Evolutionary conservation across 2,329 filamentous ascomycete genomes (phyloP), one percentile per base, ranked within the genome.

Genomic region (Cladosporium sp.): DNA sequence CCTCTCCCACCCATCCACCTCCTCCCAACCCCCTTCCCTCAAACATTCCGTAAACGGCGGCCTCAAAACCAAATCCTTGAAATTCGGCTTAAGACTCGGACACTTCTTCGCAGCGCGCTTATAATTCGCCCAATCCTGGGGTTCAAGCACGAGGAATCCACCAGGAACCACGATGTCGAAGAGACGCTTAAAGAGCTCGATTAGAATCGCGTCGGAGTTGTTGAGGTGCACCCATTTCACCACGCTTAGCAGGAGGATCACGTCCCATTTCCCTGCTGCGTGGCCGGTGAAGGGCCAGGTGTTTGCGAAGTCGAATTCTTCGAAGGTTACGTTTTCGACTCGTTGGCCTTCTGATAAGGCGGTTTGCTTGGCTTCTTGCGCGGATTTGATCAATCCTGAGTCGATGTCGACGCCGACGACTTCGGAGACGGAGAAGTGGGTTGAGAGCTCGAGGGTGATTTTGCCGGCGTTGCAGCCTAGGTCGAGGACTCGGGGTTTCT

Each of bases 221-320:
- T 48, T 48, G 7, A 48, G 27, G 22, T 48, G 45, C 27, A 48
- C 16, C 45, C 45, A 48, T 25, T 48, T 48, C 36, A 48, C 36
- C 16, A 48, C 45, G 16, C 45, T 48, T 13, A 48, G 35, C 19
- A 48, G 35, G 25, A 48, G 19, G 1, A 48, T 22, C 16, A 48
- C 45, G 25, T 48, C 45, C 36, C 36, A 48, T 8, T 30, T n/a
- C 3, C 45, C 45, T n/a, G 45, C 16, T 0, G 45, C 45, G 12
- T 22, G n/a, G 6, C 45, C 45, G 27, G 29, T 22, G 25, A 40
- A 48, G 16, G 45, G 45, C 45, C 45, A 48, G n/a, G 45, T 48
- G 27, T 48, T 48, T 15, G 45, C 45, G n/a, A 48, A 48, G 18
- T 48, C 45, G n/a, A 48, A 48, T 18, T 48, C 45, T 16, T 48